Percentiles rank a stretch among this genome's conserved stretches.
Evolutionary conservation across 2,329 filamentous ascomycete species (phyloP).

Genomic region (Pseudocercospora fijiensis): DNA sequence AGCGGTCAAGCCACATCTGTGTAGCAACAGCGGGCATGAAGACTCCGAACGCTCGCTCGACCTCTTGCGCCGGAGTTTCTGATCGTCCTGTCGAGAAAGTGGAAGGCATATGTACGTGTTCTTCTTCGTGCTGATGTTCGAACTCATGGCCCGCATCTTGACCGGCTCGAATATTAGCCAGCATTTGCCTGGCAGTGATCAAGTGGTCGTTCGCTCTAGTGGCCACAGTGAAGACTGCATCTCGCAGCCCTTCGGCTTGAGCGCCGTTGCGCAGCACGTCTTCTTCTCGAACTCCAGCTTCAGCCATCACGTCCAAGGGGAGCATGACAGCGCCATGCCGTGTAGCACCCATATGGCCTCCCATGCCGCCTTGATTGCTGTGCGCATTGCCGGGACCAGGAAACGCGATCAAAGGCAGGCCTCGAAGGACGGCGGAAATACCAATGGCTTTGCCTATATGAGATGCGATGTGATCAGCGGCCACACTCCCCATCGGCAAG

Average conservation of each 20-base stretch:
- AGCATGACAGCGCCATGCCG: conserved; percentile 70
- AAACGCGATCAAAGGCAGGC: conserved; percentile 83
- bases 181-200: conserved; percentile 89
- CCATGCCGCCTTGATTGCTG: conserved; percentile 48
- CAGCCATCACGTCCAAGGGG: conserved; percentile 86
- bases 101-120: conserved; percentile 53
- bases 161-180: conserved; percentile 73
- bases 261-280: conserved; percentile 81
- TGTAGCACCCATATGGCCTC: conserved; percentile 43
- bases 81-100: conserved; percentile 21
- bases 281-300: conserved; percentile 78
- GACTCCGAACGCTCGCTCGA: conserved; percentile 71
- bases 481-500: conserved; percentile 75
- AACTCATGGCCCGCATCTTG: conserved; percentile 79
- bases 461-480: conserved; percentile 87
- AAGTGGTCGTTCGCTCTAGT: conserved; percentile 94
- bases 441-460: conserved; percentile 94
- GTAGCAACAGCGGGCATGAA: conserved; percentile 78
- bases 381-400: conserved; percentile 62
- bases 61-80: conserved; percentile 50
- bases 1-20: conserved; percentile 70
- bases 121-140: conserved; percentile 79
- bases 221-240: conserved; percentile 88
- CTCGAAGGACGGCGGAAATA: conserved; percentile 81
- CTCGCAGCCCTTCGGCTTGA: conserved; percentile 74